Evolutionary conservation across 768 basidiomycete genomes (phyloP).

Genomic region (Gloeopeniophorella convolvens): DNA sequence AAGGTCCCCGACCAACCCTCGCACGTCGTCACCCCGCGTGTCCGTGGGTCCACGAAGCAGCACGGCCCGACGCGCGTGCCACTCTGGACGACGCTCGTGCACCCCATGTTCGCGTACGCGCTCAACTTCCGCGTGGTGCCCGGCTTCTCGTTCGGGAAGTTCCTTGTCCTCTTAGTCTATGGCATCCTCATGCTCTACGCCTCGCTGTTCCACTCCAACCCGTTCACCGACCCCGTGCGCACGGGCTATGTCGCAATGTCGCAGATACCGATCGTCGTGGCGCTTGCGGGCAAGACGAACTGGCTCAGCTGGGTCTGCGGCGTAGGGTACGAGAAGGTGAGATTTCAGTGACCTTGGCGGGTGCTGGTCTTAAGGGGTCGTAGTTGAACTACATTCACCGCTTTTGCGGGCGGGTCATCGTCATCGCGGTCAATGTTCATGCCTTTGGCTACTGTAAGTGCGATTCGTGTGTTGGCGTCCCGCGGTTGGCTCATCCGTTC

Average conservation of each 20-base stretch:
- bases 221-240: conserved; percentile 31
- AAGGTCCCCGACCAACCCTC: not conserved
- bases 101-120: conserved; percentile 27
- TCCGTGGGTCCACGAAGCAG: not conserved
- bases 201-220: conserved; percentile 30
- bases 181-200: conserved; percentile 31
- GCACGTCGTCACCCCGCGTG: not conserved
- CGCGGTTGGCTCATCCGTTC: conserved; percentile 25
- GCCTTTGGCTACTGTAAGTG: conserved; percentile 35
- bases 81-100: conserved; percentile 31
- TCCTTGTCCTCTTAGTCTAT: conserved; percentile 33
- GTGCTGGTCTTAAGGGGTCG: too few relatives aligned
- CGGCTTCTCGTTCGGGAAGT: conserved; percentile 34
- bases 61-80: conserved; percentile 31
- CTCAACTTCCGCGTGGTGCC: conserved; percentile 31
- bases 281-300: conserved; percentile 46
- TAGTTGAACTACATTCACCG: conserved; percentile 52
- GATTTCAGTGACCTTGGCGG: too few relatives aligned
- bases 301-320: conserved; percentile 35
- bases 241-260: conserved; percentile 35
- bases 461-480: conserved; percentile 39
- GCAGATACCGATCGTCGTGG: conserved; percentile 40
- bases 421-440: conserved; percentile 38
- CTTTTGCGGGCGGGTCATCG: conserved; percentile 39
- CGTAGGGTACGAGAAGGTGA: conserved; percentile 43